A percentile compares a stretch with the other conserved stretches of the same genome.
Conservation (phyloP, 1,284 basidiomycete species). For the Rhodofomes roseus region DNA sequence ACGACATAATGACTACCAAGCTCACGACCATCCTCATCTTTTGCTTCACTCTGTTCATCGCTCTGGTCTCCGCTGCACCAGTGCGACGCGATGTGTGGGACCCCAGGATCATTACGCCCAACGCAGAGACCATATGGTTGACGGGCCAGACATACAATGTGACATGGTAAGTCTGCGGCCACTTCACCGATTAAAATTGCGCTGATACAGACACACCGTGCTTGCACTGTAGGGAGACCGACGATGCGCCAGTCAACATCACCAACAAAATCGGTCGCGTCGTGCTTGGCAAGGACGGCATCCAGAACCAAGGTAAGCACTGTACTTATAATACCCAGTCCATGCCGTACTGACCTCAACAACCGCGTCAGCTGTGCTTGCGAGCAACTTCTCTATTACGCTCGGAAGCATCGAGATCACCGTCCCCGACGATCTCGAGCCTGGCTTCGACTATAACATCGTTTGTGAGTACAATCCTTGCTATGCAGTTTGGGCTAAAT, state of each 20-base stretch:
- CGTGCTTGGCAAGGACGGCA: constrained; percentile 33
- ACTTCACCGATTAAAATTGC: background rate
- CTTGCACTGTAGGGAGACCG: constrained; percentile 32
- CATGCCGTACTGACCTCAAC: background rate
- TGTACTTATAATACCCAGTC: background rate
- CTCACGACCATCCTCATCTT: background rate
- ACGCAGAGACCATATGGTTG: constrained; percentile 34
- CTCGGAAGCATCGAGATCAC: constrained; percentile 34
- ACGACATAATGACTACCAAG: background rate
- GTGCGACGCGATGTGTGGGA: constrained; percentile 40
- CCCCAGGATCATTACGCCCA: constrained; percentile 39
- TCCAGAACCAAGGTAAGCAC: constrained; percentile 30
- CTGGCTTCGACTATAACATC: constrained; percentile 26
- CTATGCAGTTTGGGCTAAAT: background rate
- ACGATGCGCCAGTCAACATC: constrained; percentile 38
- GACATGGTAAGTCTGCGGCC: constrained; percentile 35
- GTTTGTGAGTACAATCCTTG: constrained; percentile 22
- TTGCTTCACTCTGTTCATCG: constrained; percentile 15
- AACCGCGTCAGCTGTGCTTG: constrained; percentile 26
- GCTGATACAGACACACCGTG: background rate
- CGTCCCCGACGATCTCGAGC: constrained; percentile 20
- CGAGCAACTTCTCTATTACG: constrained; percentile 37
- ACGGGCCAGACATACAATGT: constrained; percentile 39
- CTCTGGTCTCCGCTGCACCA: constrained; percentile 19
- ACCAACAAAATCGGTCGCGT: constrained; percentile 43